Evolutionary conservation across 1,284 basidiomycete genomes (phyloP).

Genomic region (Sporisorium graminicola): DNA sequence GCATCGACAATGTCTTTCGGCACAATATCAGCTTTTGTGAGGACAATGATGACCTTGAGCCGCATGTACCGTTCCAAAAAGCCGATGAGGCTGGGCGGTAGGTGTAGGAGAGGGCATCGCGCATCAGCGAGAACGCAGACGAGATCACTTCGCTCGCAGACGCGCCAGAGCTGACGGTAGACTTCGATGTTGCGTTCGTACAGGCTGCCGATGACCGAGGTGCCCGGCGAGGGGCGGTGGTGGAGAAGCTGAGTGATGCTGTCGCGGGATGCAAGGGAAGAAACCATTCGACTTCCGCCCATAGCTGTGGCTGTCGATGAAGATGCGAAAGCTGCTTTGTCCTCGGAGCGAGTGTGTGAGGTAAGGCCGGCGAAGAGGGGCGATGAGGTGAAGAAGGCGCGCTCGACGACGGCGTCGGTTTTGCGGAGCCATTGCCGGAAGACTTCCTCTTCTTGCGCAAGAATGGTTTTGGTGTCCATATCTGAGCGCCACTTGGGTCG

Average conservation of each 20-base stretch:
- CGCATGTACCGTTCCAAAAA: slow-evolving; percentile 72
- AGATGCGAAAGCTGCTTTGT: slow-evolving; percentile 33
- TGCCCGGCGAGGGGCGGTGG: slow-evolving; percentile 63
- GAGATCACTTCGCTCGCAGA: slow-evolving; percentile 77
- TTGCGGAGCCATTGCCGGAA: slow-evolving; percentile 56
- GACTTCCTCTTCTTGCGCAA: slow-evolving; percentile 53
- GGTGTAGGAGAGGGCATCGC: slow-evolving; percentile 80
- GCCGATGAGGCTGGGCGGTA: slow-evolving; percentile 73
- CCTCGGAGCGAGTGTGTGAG: slow-evolving; percentile 37
- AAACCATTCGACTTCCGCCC: slow-evolving; percentile 45
- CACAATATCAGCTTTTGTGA: slow-evolving; percentile 60
- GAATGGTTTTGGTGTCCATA: slow-evolving; percentile 56
- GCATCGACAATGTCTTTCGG: slow-evolving; percentile 38
- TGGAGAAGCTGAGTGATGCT: slow-evolving; percentile 26
- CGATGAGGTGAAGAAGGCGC: slow-evolving; percentile 51
- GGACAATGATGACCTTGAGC: slow-evolving; percentile 71
- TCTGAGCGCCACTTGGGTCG: slow-evolving; percentile 54
- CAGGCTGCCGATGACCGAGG: slow-evolving; percentile 76
- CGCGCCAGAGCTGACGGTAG: slow-evolving; percentile 60
- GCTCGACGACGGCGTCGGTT: slow-evolving; percentile 51
- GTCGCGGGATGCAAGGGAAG: slow-evolving; percentile 32
- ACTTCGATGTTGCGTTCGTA: slow-evolving; percentile 63
- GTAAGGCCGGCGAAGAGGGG: slow-evolving; percentile 37
- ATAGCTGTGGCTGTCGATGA: slow-evolving; percentile 11
- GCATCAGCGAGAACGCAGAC: slow-evolving; percentile 86